phyloP scores from a whole-genome alignment of 495 filamentous ascomycete species.

The Symbiotaphrina buchneri region DNA sequence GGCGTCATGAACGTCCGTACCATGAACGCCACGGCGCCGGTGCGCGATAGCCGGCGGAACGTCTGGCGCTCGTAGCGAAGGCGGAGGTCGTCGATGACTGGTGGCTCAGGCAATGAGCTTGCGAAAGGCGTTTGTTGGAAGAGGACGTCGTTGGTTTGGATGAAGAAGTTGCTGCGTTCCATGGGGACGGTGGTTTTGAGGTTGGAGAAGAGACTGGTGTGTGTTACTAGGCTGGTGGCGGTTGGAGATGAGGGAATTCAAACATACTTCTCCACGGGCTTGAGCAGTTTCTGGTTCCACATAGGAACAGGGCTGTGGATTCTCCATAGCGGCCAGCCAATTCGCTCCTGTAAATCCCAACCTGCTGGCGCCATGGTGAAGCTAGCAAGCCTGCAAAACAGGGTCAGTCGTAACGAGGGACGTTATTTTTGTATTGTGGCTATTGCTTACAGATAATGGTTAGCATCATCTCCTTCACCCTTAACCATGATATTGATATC shows the following conservation, averaged over 20 bases:
- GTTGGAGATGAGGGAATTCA: background rate
- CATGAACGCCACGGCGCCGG: conserved; percentile 25
- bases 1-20: conserved; percentile 27
- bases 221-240: conserved; percentile 3
- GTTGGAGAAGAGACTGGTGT: conserved; percentile 21
- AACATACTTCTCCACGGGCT: conserved; percentile 27
- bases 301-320: conserved; percentile 26
- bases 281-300: conserved; percentile 28
- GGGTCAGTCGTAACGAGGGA: background rate
- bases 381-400: conserved; percentile 20
- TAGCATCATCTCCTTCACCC: conserved; percentile 15
- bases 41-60: conserved; percentile 24
- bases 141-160: conserved; percentile 22
- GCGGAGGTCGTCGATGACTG: conserved; percentile 20
- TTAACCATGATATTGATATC: conserved; percentile 30
- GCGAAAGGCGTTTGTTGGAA: conserved; percentile 17
- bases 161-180: conserved; percentile 30
- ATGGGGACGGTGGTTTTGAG: conserved; percentile 22
- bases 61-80: conserved; percentile 32
- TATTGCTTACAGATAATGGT: conserved; percentile 23
- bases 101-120: too few relatives aligned
- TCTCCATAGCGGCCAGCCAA: conserved; percentile 27
- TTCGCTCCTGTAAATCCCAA: conserved; percentile 29
- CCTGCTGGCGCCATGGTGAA: conserved; percentile 33
- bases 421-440: conserved; percentile 2